Evolutionary conservation across 148 eudicot species (phyloP), one percentile per base, ranked within the genome.

Genomic region (Silene conica): DNA sequence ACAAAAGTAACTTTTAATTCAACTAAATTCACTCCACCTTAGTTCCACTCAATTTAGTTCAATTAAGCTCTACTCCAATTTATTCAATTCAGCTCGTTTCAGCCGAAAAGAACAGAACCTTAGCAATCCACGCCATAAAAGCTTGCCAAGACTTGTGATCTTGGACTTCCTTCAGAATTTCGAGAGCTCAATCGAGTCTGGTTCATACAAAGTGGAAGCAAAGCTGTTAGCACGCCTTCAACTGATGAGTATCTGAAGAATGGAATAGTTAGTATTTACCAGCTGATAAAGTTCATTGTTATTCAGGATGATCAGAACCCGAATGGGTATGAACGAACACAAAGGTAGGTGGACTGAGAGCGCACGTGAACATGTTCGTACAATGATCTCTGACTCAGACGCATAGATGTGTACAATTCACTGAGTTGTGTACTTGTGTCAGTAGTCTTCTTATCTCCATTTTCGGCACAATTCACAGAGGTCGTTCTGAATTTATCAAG

Each of bases 161-260:
- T 62, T 41, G 20, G 58, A 45, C 43, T 67, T 69, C 64, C 31
- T 79, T 16, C 31, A 41, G 11, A 55, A 70, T 12, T 79, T 79
- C 6, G 25, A 74, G 14, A 14, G 13, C 11, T 62, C 57, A 12
- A n/a, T 79, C n/a, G 45, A 79, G 23, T 52, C 31, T 74, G 73
- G 86, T 54, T 86, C 96, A 23, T 90, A 86, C 78, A 72, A 89
- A 62, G 84, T 74, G 20, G 92, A 93, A 80, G 85, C 90, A 59
- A 80, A 77, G 59, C 89, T 90, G 93, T 87, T 88, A 54, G 75
- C 7, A 12, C 79, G 75, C 96, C 93, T 5, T 69, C 12, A 9
- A 76, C 89, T 4, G 75, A 81, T 0, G 88, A 83, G 73, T 87
- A 90, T 70, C 74, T 89, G 73, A 83, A 83, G 28, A 86, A 85